A percentile compares a stretch with the other conserved stretches of the same genome.
These are phyloP conservation scores for Inonotus obliquus DNA, from an alignment of 1,284 basidiomycete species.

Conservation along the genomic window DNA sequence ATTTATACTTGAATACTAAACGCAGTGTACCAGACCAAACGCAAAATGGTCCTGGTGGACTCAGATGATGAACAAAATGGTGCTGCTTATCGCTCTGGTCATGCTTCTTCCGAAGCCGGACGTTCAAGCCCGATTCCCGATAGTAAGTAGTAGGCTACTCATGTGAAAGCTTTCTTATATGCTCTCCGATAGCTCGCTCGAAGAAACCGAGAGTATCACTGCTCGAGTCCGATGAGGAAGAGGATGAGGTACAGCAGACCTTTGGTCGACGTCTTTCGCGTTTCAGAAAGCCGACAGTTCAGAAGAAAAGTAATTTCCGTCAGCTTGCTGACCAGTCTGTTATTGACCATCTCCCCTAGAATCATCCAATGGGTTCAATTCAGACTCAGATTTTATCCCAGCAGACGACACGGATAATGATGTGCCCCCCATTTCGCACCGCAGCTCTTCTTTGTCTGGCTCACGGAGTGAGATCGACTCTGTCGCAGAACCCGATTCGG, in stretches of 20 bases:
- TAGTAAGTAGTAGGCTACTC: constrained; percentile 17
- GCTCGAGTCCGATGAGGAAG: constrained; percentile 38
- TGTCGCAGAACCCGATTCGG: constrained; percentile 11
- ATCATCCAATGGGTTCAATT: constrained; percentile 6
- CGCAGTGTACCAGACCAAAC: constrained; percentile 42
- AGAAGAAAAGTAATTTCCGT: constrained; percentile 32
- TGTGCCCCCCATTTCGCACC: constrained; percentile 15
- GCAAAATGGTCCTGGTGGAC: constrained; percentile 63
- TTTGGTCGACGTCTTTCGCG: constrained; percentile 56
- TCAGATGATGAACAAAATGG: constrained; percentile 56
- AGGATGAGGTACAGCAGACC: constrained; percentile 32
- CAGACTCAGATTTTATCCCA: constrained; percentile 18
- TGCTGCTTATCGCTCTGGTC: constrained; percentile 18
- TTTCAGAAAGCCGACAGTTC: constrained; percentile 56
- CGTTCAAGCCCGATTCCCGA: constrained; percentile 23
- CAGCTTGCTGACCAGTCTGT: neutral
- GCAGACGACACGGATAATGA: constrained; percentile 31
- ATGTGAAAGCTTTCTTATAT: neutral
- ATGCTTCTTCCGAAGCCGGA: constrained; percentile 27
- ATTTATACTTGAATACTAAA: neutral
- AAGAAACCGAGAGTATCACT: constrained; percentile 54
- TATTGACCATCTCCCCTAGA: neutral
- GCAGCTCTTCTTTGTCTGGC: constrained; percentile 11
- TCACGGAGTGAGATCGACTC: constrained; percentile 16
- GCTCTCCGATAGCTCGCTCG: constrained; percentile 25